phyloP scores from a whole-genome alignment of 148 eudicot genomes.

The Agrostemma githago region DNA sequence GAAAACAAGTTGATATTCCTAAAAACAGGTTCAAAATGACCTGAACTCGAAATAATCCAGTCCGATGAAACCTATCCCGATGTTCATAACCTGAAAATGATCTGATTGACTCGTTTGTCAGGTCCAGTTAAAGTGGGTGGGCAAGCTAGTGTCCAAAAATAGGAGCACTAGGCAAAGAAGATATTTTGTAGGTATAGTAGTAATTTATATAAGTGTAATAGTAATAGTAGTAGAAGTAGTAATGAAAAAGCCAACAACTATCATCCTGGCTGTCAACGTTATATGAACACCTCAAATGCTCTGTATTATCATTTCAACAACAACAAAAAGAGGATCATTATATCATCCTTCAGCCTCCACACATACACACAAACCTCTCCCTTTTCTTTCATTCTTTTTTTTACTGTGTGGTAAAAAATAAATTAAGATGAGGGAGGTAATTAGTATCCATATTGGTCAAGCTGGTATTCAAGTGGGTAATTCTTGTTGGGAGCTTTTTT shows the following conservation, averaged over 20 bases:
- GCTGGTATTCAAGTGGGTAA: constrained; percentile 64
- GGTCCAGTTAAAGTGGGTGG: no score
- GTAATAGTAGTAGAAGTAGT: neutral
- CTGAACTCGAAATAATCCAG: no score
- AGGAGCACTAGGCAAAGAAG: neutral
- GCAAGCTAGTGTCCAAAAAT: no score
- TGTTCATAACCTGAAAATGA: no score
- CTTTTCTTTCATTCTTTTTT: neutral
- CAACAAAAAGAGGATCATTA: neutral
- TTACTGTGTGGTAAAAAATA: neutral
- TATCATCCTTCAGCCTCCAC: neutral
- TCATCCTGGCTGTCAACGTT: constrained; percentile 25
- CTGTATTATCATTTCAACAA: neutral
- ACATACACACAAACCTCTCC: neutral
- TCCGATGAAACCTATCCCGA: no score
- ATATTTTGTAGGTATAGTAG: neutral
- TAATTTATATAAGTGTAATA: no score
- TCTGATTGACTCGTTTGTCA: no score
- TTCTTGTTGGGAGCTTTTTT: constrained; percentile 58
- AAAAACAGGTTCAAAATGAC: no score
- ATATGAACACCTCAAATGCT: constrained; percentile 14
- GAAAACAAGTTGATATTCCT: no score
- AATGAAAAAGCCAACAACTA: neutral
- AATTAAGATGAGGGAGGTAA: constrained; percentile 41
- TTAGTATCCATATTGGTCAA: constrained; percentile 53